Percentiles rank a stretch among this genome's conserved stretches.
Evolutionary conservation across 2,329 filamentous ascomycete species (phyloP).

Genomic region (Trichoderma sp.): DNA sequence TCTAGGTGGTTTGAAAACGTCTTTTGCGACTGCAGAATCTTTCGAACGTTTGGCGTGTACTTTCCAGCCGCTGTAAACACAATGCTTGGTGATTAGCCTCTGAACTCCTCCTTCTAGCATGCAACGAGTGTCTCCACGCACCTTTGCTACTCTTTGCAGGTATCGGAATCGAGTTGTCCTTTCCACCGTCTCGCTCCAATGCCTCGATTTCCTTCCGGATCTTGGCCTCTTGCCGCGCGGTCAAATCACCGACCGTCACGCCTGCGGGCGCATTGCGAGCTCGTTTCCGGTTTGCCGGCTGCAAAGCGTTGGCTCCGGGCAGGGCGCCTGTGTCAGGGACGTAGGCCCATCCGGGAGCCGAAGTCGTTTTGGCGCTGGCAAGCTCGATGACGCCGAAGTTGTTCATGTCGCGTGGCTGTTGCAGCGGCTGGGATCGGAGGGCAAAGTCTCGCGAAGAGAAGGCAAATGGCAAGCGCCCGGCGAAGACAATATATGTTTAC

Average conservation of each 20-base stretch:
- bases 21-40: slow-evolving; percentile 76
- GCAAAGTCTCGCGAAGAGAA: neutral
- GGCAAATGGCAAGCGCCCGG: neutral
- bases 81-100: neutral
- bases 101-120: neutral
- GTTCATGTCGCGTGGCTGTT: slow-evolving; percentile 44
- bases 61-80: slow-evolving; percentile 44
- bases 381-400: slow-evolving; percentile 80
- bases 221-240: slow-evolving; percentile 78
- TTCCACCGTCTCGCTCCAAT: slow-evolving; percentile 75
- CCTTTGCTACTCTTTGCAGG: slow-evolving; percentile 51
- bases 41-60: slow-evolving; percentile 67
- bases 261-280: slow-evolving; percentile 55
- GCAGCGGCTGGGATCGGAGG: neutral
- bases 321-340: slow-evolving; percentile 70
- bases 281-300: slow-evolving; percentile 65
- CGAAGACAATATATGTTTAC: neutral
- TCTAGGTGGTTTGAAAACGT: slow-evolving; percentile 80
- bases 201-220: slow-evolving; percentile 77
- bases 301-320: slow-evolving; percentile 49
- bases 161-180: slow-evolving; percentile 68
- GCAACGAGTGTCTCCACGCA: slow-evolving; percentile 25
- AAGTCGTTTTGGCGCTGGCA: slow-evolving; percentile 63
- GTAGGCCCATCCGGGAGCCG: slow-evolving; percentile 87
- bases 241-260: slow-evolving; percentile 60